Evolutionary conservation across 345 rosid genomes (phyloP).

Genomic region (Citrus inodora): DNA sequence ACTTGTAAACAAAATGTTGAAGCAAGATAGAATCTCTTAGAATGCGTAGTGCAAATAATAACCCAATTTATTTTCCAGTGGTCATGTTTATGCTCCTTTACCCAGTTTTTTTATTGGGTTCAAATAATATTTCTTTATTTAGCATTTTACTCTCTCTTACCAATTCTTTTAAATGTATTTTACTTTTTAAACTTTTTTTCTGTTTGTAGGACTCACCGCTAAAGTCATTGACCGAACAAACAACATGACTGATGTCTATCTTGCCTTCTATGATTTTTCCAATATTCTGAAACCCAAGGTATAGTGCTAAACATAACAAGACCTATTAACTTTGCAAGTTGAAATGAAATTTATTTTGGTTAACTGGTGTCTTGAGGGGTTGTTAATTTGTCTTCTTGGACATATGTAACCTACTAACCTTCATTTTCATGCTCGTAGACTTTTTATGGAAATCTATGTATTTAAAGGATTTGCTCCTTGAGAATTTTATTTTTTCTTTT

Average conservation of each 20-base stretch:
- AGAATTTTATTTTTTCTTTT: neutral
- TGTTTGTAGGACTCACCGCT: conserved; percentile 80
- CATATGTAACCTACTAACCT: neutral
- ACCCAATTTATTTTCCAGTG: neutral
- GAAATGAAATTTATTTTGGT: neutral
- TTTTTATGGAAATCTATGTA: neutral
- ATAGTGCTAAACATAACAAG: neutral
- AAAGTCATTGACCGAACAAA: conserved; percentile 76
- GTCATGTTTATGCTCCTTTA: neutral
- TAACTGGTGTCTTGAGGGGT: neutral
- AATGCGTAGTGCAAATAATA: neutral
- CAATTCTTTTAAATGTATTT: neutral
- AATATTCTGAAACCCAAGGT: conserved; percentile 75
- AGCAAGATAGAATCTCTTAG: neutral
- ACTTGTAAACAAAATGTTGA: neutral
- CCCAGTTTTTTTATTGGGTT: neutral
- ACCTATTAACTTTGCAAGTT: neutral
- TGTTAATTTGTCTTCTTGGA: neutral
- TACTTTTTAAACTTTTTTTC: neutral
- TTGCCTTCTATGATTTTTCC: conserved; percentile 77
- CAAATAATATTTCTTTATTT: neutral
- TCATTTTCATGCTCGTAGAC: neutral
- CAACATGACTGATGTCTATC: conserved; percentile 86
- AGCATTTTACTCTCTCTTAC: neutral
- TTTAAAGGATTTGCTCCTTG: neutral